These are phyloP conservation scores for Chaetomidium leptoderma DNA, from an alignment of 495 filamentous ascomycete species.

Conservation along the genomic window DNA sequence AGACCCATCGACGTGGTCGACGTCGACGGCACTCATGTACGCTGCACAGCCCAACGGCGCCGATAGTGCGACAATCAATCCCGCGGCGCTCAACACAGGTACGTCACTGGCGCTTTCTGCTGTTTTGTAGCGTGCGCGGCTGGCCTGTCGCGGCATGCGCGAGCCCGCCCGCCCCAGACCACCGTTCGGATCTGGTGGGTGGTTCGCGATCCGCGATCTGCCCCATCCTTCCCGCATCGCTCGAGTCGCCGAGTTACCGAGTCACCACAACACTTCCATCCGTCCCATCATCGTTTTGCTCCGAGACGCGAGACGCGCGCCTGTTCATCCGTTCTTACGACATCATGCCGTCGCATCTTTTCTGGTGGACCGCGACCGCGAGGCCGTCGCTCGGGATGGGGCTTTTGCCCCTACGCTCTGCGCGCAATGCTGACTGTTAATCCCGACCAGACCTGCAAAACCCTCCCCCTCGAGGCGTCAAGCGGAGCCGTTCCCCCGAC, in stretches of 20 bases:
- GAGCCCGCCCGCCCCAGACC: background rate
- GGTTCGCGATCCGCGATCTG: background rate
- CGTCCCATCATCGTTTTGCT: background rate
- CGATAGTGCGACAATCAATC: conserved; percentile 56
- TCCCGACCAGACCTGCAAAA: conserved; percentile 37
- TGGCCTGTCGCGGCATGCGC: background rate
- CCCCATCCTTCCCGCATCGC: background rate
- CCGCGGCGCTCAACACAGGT: conserved; percentile 53
- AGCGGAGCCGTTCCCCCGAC: conserved; percentile 91
- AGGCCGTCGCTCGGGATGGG: background rate
- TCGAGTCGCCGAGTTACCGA: background rate
- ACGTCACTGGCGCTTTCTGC: conserved; percentile 26
- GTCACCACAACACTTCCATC: background rate
- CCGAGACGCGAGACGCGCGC: too few relatives aligned
- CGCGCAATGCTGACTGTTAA: conserved; percentile 24
- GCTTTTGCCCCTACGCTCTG: background rate
- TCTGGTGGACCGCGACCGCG: background rate
- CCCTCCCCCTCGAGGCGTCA: conserved; percentile 64
- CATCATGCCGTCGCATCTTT: conserved; percentile 8
- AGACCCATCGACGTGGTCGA: conserved; percentile 41
- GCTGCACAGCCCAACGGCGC: conserved; percentile 52
- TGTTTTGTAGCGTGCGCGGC: background rate
- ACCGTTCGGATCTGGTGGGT: background rate
- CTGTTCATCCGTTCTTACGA: background rate
- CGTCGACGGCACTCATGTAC: conserved; percentile 49